A percentile compares a stretch with the other conserved stretches of the same genome.
Conservation (phyloP, 192 early-diverging fungal species). For the Radiomyces spectabilis region DNA sequence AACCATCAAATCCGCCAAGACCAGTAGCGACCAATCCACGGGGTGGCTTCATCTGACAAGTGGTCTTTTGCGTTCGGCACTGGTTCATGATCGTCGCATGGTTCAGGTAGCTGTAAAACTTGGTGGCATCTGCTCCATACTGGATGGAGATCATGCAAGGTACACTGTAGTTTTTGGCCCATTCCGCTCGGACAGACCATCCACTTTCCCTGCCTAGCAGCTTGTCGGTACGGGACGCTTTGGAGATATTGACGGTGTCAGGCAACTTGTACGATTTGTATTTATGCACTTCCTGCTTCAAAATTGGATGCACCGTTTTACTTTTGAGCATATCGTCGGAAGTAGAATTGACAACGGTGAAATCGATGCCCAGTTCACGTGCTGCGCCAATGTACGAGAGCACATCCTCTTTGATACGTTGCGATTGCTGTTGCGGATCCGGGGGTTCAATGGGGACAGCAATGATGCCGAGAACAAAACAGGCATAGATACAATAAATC, state of each 20-base stretch:
- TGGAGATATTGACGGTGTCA: constrained; percentile 48
- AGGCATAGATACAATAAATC: constrained; percentile 66
- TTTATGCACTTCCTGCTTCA: constrained; percentile 44
- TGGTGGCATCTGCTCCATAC: constrained; percentile 40
- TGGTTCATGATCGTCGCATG: constrained; percentile 51
- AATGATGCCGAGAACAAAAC: constrained; percentile 69
- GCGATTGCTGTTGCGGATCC: constrained; percentile 53
- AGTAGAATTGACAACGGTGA: constrained; percentile 52
- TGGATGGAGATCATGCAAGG: constrained; percentile 54
- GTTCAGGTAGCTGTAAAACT: constrained; percentile 35
- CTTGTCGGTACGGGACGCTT: constrained; percentile 58
- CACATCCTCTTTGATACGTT: constrained; percentile 63
- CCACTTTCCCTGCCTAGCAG: constrained; percentile 52
- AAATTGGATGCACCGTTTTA: constrained; percentile 42
- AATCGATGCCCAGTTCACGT: constrained; percentile 50
- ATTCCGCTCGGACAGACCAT: constrained; percentile 45
- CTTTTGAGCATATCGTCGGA: constrained; percentile 63
- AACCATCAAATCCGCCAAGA: constrained; percentile 7
- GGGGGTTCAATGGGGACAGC: constrained; percentile 63
- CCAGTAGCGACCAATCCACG: constrained; percentile 33
- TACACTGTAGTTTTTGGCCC: constrained; percentile 24
- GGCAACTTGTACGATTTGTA: constrained; percentile 41
- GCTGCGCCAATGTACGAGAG: constrained; percentile 50
- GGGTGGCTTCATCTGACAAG: constrained; percentile 45
- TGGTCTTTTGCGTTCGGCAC: constrained; percentile 53